These are phyloP conservation scores for Grigorovia humatica DNA, from an alignment of 805 yeast genomes.

Conservation along the genomic window DNA sequence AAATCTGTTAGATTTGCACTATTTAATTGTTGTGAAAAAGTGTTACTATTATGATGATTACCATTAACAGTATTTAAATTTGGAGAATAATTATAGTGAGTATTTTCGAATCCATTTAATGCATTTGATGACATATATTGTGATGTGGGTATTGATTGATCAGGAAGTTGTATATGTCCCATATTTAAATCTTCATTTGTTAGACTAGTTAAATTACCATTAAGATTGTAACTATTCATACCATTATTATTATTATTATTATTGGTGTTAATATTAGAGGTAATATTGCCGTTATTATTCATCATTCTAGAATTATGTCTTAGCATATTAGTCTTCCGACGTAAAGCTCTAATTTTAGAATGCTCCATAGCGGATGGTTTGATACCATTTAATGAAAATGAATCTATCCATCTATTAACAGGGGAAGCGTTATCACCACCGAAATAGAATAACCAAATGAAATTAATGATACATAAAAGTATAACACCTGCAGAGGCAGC, in stretches of 20 bases:
- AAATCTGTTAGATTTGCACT: neutral
- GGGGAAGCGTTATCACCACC: constrained; percentile 91
- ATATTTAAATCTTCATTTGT: neutral
- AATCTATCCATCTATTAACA: constrained; percentile 72
- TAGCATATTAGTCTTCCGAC: constrained; percentile 10
- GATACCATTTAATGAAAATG: constrained; percentile 53
- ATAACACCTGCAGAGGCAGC: constrained; percentile 94
- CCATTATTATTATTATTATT: neutral
- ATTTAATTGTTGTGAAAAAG: neutral
- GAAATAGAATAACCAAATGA: constrained; percentile 79
- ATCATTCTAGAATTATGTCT: neutral
- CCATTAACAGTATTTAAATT: neutral
- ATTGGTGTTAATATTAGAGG: constrained; percentile 2
- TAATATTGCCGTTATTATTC: constrained; percentile 1
- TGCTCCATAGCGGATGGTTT: constrained; percentile 29
- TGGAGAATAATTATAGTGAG: constrained; percentile 17
- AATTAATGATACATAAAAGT: constrained; percentile 66
- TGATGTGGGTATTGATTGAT: constrained; percentile 5
- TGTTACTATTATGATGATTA: neutral
- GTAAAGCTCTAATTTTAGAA: constrained; percentile 16
- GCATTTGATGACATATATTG: constrained; percentile 41
- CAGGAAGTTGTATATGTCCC: neutral
- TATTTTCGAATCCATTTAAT: constrained; percentile 52
- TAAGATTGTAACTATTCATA: neutral
- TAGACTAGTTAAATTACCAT: neutral